phyloP scores from a whole-genome alignment of 495 filamentous ascomycete genomes.

The Trichoderma erinaceum region DNA sequence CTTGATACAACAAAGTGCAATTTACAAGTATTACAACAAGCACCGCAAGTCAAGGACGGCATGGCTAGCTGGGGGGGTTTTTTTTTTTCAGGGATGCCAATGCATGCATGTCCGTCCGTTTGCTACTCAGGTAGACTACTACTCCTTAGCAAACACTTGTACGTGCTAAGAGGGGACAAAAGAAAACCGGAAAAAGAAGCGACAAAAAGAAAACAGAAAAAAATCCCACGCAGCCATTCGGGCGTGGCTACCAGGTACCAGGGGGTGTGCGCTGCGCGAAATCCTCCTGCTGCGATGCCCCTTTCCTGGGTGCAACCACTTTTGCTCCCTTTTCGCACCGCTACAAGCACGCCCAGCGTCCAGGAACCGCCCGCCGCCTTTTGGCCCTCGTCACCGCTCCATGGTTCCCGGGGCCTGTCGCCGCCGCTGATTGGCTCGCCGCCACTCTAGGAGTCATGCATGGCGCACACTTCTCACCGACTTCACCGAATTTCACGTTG shows the following conservation, averaged over 20 bases:
- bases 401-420: conserved; percentile 12
- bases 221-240: neutral
- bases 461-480: conserved; percentile 8
- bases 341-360: conserved; percentile 2
- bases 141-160: neutral
- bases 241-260: neutral
- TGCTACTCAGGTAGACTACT: neutral
- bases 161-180: neutral
- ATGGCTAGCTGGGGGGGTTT: too few relatives aligned
- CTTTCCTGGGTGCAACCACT: conserved; percentile 6
- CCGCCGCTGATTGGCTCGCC: neutral
- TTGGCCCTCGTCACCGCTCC: conserved; percentile 12
- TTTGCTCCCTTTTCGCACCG: neutral
- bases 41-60: too few relatives aligned
- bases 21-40: too few relatives aligned
- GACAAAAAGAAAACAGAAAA: neutral
- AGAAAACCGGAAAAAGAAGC: neutral
- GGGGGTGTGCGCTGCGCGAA: neutral
- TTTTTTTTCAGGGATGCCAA: too few relatives aligned
- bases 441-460: conserved; percentile 14
- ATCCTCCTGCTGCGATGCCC: neutral
- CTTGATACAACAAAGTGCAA: too few relatives aligned
- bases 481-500: conserved; percentile 10
- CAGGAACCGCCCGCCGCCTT: conserved; percentile 10
- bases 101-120: too few relatives aligned